phyloP scores from a whole-genome alignment of 371 early-diverging fungal species.

The Coemansia sp. region DNA sequence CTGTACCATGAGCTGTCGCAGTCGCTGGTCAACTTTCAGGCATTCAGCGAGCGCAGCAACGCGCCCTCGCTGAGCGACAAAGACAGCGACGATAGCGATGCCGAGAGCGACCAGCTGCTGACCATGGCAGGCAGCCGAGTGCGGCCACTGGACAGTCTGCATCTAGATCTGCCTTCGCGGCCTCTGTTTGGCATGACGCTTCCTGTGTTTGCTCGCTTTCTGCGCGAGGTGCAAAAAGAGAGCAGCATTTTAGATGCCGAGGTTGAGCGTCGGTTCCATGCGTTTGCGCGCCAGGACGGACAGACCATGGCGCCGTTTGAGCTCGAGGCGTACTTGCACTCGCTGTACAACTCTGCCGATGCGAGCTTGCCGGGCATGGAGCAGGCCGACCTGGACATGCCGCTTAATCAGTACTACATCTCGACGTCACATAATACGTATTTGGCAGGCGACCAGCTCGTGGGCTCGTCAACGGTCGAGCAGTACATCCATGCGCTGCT shows the following conservation, averaged over 20 bases:
- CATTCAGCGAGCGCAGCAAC: neutral
- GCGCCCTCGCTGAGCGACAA: neutral
- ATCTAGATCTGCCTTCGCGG: slow-evolving; percentile 24
- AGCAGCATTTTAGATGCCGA: slow-evolving; percentile 3
- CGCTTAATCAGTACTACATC: slow-evolving; percentile 74
- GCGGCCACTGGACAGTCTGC: slow-evolving; percentile 2
- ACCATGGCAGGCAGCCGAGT: slow-evolving; percentile 13
- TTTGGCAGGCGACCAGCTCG: slow-evolving; percentile 75
- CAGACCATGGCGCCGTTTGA: slow-evolving; percentile 45
- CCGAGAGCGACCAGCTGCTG: slow-evolving; percentile 21
- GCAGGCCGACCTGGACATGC: slow-evolving; percentile 53
- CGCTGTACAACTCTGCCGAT: slow-evolving; percentile 41
- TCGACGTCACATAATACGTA: slow-evolving; percentile 85
- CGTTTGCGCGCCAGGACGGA: slow-evolving; percentile 23
- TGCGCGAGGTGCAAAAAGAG: slow-evolving; percentile 50
- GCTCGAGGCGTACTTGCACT: slow-evolving; percentile 52
- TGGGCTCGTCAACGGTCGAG: slow-evolving; percentile 71
- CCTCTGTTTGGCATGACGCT: slow-evolving; percentile 29
- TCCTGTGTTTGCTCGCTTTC: slow-evolving; percentile 35
- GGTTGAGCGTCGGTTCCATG: slow-evolving; percentile 26
- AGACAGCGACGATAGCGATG: slow-evolving; percentile 17
- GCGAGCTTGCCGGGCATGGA: neutral
- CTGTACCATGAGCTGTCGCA: slow-evolving; percentile 32
- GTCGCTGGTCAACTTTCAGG: slow-evolving; percentile 6
- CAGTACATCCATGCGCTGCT: slow-evolving; percentile 78